Percentiles rank a stretch among this genome's conserved stretches.
Conservation (phyloP, 2,329 filamentous ascomycete species). For the Exophiala sp. region DNA sequence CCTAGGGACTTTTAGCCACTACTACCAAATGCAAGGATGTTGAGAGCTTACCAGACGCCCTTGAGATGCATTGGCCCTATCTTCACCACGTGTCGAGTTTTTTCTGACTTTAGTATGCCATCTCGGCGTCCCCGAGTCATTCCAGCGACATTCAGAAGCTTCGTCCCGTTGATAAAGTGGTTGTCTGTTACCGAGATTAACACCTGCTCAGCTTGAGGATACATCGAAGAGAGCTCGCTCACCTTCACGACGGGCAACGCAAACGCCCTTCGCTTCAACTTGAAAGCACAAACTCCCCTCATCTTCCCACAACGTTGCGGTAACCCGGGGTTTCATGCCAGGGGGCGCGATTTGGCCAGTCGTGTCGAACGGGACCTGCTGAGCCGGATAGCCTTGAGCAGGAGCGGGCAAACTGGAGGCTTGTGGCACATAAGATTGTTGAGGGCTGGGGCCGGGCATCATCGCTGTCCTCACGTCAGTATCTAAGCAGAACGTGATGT, state of each 20-base stretch:
- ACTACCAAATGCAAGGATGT: neutral
- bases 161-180: constrained; percentile 99
- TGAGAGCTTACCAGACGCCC: constrained; percentile 72
- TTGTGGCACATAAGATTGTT: constrained; percentile 25
- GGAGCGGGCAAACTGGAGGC: constrained; percentile 27
- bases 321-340: constrained; percentile 93
- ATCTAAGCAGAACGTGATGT: neutral
- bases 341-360: constrained; percentile 90
- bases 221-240: constrained; percentile 33
- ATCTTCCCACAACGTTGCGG: constrained; percentile 95
- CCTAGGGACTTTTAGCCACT: constrained; percentile 48
- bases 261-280: constrained; percentile 92
- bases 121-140: constrained; percentile 96
- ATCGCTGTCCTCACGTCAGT: constrained; percentile 37
- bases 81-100: constrained; percentile 93
- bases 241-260: constrained; percentile 91
- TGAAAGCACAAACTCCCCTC: constrained; percentile 97
- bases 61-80: constrained; percentile 99
- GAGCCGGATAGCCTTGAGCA: constrained; percentile 40
- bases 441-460: constrained; percentile 21
- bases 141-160: constrained; percentile 90
- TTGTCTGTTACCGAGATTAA: constrained; percentile 59
- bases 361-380: constrained; percentile 63
- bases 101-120: constrained; percentile 96
- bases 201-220: neutral